Percentiles rank a stretch among this genome's conserved stretches.
Conservation (phyloP, 345 rosid species). For the Syzygium oleosum region DNA sequence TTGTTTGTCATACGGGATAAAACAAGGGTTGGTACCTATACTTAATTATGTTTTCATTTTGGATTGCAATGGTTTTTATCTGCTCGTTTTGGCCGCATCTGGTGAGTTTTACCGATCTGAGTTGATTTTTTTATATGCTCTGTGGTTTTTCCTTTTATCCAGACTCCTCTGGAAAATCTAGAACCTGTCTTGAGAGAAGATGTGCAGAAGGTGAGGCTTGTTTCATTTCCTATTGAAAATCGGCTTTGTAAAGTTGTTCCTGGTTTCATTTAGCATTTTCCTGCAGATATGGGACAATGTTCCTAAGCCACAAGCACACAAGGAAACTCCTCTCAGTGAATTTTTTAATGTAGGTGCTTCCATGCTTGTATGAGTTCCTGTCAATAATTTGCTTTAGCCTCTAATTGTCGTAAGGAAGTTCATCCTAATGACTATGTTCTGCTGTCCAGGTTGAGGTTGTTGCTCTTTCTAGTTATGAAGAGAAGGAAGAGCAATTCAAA, state of each 20-base stretch:
- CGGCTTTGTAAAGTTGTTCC: not conserved
- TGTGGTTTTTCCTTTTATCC: conserved; percentile 8
- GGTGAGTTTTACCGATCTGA: not conserved
- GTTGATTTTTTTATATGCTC: conserved; percentile 2
- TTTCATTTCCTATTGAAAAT: not conserved
- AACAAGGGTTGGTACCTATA: conserved; percentile 53
- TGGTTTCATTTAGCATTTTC: not conserved
- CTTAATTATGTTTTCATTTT: not conserved
- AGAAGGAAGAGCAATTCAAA: conserved; percentile 89
- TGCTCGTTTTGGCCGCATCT: not conserved
- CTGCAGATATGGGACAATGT: conserved; percentile 96
- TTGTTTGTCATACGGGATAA: conserved; percentile 99
- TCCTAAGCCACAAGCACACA: conserved; percentile 90
- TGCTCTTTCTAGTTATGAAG: conserved; percentile 97
- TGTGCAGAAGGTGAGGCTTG: conserved; percentile 67
- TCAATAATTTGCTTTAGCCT: not conserved
- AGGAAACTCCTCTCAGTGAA: conserved; percentile 88
- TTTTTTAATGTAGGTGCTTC: conserved; percentile 72
- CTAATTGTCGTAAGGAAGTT: not conserved
- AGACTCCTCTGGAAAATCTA: conserved; percentile 94
- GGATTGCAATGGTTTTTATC: not conserved
- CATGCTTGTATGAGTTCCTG: not conserved
- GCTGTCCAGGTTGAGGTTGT: conserved; percentile 82
- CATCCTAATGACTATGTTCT: not conserved
- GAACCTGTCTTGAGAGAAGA: conserved; percentile 97